Evolutionary conservation across 768 basidiomycete genomes (phyloP).

Genomic region (Mycena chlorophos): DNA sequence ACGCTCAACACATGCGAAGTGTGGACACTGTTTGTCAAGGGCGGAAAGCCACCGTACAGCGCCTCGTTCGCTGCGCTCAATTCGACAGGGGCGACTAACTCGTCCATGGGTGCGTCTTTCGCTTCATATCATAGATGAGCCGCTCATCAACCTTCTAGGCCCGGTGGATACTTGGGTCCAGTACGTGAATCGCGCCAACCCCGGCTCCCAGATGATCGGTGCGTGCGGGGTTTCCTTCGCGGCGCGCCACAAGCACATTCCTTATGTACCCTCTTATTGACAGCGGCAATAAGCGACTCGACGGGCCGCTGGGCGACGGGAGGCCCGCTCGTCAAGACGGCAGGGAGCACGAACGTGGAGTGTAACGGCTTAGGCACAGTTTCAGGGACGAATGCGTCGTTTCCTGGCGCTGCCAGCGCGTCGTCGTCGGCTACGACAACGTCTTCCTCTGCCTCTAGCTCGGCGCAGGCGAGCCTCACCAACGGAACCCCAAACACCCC

Average conservation of each 20-base stretch:
- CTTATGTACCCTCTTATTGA: background rate
- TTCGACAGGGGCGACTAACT: background rate
- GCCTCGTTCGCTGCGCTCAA: background rate
- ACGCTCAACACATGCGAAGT: background rate
- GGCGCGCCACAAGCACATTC: no score
- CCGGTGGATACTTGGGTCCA: background rate
- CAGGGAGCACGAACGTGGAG: slow-evolving; percentile 15
- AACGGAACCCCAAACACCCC: background rate
- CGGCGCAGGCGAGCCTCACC: background rate
- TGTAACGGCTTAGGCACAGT: background rate
- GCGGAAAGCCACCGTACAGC: background rate
- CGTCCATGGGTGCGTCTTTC: background rate
- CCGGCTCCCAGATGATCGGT: slow-evolving; percentile 1
- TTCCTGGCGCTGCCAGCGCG: background rate
- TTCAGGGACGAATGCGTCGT: background rate
- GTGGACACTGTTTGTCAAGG: background rate
- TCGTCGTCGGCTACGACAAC: background rate
- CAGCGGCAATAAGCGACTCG: no score
- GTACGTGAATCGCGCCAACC: background rate
- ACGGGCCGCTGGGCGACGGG: slow-evolving; percentile 42
- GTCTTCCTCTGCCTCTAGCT: background rate
- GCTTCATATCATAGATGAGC: background rate
- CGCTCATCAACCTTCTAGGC: background rate
- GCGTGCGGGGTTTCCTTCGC: slow-evolving; percentile 25
- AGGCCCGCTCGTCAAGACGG: slow-evolving; percentile 31